Conservation (phyloP, 2,329 filamentous ascomycete species). For the Paramyrothecium roridum region DNA sequence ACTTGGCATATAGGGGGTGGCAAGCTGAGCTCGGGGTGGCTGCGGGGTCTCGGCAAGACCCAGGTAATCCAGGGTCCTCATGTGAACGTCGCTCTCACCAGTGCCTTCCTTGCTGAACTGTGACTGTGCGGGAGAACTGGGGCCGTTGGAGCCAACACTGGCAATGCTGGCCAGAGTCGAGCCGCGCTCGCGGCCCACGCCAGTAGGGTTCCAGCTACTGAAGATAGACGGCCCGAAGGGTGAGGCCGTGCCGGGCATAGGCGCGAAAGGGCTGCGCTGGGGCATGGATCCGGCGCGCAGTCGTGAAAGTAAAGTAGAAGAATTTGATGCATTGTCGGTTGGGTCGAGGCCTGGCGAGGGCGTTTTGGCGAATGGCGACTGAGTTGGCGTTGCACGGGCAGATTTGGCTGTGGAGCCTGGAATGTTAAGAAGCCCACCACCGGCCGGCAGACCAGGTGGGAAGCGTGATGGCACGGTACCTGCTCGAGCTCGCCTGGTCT, state of each 20-base stretch:
- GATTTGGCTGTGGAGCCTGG: conserved; percentile 68
- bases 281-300: conserved; percentile 93
- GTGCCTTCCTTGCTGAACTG: conserved; percentile 82
- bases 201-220: conserved; percentile 73
- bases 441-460: conserved; percentile 68
- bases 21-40: conserved; percentile 69
- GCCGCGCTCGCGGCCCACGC: conserved; percentile 71
- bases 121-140: conserved; percentile 82
- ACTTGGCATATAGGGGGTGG: conserved; percentile 72
- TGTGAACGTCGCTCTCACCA: conserved; percentile 80
- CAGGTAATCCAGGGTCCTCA: conserved; percentile 91
- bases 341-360: conserved; percentile 53
- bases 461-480: conserved; percentile 96
- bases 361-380: conserved; percentile 76
- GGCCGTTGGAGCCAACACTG: conserved; percentile 87
- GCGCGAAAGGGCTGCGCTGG: conserved; percentile 71
- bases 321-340: conserved; percentile 45
- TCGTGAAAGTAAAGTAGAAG: conserved; percentile 76
- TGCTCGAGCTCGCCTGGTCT: conserved; percentile 78
- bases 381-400: conserved; percentile 80
- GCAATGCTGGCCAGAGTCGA: conserved; percentile 79
- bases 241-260: conserved; percentile 50
- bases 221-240: conserved; percentile 92
- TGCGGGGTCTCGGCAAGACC: conserved; percentile 93
- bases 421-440: conserved; percentile 49